phyloP scores from a whole-genome alignment of 1,284 basidiomycete species.

The Macrocystidia cucumis region DNA sequence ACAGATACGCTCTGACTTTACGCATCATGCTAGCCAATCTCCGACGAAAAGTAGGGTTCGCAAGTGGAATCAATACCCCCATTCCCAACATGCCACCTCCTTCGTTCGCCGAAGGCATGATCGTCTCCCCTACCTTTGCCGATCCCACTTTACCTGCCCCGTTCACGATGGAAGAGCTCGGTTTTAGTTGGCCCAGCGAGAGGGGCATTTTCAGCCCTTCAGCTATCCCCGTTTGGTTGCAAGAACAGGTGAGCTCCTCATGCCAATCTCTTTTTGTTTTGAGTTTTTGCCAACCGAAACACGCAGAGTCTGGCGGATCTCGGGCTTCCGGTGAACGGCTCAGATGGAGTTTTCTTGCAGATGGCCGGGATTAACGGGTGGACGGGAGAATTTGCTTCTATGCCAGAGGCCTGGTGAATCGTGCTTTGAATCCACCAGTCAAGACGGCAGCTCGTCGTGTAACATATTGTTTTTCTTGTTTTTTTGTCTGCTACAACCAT shows the following conservation, averaged over 20 bases:
- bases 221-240: slow-evolving; percentile 74
- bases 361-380: slow-evolving; percentile 63
- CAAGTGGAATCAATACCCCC: slow-evolving; percentile 42
- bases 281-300: slow-evolving; percentile 7
- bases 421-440: no score
- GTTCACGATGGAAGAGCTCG: slow-evolving; percentile 77
- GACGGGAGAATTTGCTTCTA: slow-evolving; percentile 64
- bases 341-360: slow-evolving; percentile 82
- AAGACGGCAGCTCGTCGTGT: no score
- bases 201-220: slow-evolving; percentile 72
- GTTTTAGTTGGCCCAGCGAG: slow-evolving; percentile 70
- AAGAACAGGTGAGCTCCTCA: slow-evolving; percentile 55
- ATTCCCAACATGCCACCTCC: slow-evolving; percentile 42
- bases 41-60: slow-evolving; percentile 74
- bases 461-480: neutral
- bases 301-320: slow-evolving; percentile 77
- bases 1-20: slow-evolving; percentile 81
- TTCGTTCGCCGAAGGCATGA: slow-evolving; percentile 45
- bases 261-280: slow-evolving; percentile 3
- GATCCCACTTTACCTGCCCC: slow-evolving; percentile 55
- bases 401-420: slow-evolving; percentile 74
- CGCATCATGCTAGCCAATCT: slow-evolving; percentile 88
- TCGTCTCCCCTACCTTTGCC: slow-evolving; percentile 45
- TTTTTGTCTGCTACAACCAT: no score
- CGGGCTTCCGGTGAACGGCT: slow-evolving; percentile 82